Evolutionary conservation across 768 basidiomycete species (phyloP).

Genomic region (Tylopilus plumbeoviolaceoides): DNA sequence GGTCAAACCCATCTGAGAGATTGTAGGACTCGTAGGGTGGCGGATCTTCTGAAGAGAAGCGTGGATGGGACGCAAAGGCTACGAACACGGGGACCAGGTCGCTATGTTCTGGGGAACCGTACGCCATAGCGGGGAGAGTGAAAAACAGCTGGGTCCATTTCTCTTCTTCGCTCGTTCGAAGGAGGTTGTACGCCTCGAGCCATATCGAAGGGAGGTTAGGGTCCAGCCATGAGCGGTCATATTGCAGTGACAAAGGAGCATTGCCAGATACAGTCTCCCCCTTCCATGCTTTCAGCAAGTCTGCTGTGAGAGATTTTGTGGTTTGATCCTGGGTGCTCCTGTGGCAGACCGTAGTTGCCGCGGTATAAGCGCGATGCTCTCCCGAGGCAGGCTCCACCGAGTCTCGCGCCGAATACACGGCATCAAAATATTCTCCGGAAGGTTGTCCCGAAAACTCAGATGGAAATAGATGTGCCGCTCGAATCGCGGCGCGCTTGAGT

Average conservation of each 20-base stretch:
- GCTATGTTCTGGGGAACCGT: slow-evolving; percentile 10
- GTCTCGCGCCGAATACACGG: slow-evolving; percentile 13
- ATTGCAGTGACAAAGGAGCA: slow-evolving; percentile 14
- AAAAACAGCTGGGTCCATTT: slow-evolving; percentile 27
- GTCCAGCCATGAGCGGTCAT: slow-evolving; percentile 28
- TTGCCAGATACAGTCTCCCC: not conserved
- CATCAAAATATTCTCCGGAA: not conserved
- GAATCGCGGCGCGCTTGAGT: slow-evolving; percentile 16
- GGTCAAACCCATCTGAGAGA: slow-evolving; percentile 8
- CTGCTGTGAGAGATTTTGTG: not conserved
- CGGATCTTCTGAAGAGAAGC: slow-evolving; percentile 9
- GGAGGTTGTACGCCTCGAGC: slow-evolving; percentile 28
- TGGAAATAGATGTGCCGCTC: slow-evolving; percentile 14
- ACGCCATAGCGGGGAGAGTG: slow-evolving; percentile 31
- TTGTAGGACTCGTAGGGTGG: slow-evolving; percentile 14
- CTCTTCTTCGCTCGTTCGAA: slow-evolving; percentile 9
- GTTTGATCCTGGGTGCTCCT: not conserved
- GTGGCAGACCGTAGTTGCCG: slow-evolving; percentile 4
- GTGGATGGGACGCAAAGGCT: slow-evolving; percentile 24
- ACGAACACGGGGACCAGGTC: slow-evolving; percentile 29
- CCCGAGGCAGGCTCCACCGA: not conserved
- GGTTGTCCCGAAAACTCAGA: slow-evolving; percentile 4
- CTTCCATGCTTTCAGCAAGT: slow-evolving; percentile 10
- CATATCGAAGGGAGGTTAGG: slow-evolving; percentile 20
- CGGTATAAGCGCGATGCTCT: slow-evolving; percentile 18